Base-by-base conservation (phyloP, 106 monocot species). In the Phalaenopsis aphrodite region DNA sequence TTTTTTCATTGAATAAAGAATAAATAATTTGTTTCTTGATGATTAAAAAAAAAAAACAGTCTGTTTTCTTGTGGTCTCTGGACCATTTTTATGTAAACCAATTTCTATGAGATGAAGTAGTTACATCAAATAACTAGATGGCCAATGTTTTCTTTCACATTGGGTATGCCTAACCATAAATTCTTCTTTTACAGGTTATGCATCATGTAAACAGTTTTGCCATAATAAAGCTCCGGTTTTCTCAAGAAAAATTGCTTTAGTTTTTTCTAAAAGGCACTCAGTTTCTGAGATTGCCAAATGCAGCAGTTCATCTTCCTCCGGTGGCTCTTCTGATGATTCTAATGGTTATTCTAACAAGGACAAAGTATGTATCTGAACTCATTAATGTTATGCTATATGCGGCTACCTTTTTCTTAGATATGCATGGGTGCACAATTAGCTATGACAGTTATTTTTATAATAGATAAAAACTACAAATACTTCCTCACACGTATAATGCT, bases 251-350 rank as follows among this genome's bases (percentile, higher is more conserved):
- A 49, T 42, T 72, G 71, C 64, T 5, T 57, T 42, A 12, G 17
- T 66, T 9, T 84, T 78, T 16, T 83, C 71, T 36, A 57, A 42
- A 55, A 91, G 84, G 67, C 76, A 67, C 55, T 64, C 36, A 47
- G 17, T 55, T 37, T 64, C 5, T 67, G 66, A 39, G 56, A 56
- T 84, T 75, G 75, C 75, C 2, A 78, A 42, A 73, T 81, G 86
- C 75, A 79, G 76, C 77, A 78, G 81, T 58, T 84, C 91, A 41
- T 82, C 87, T 61, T 84, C 87, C 5, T 88, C 86, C 12, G 81
- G 77, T 37, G 78, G 36, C 9, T 12, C 12, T 52, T 52, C 52
- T 2, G 14, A 52, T 10, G 52, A 52, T 52, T 52, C 52, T 52
- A 52, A 52, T 52, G 52, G 52, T 52, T 52, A 52, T 12, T 52